Base-by-base conservation (phyloP, 352 stramenopile species). In the Detonula confervacea region DNA sequence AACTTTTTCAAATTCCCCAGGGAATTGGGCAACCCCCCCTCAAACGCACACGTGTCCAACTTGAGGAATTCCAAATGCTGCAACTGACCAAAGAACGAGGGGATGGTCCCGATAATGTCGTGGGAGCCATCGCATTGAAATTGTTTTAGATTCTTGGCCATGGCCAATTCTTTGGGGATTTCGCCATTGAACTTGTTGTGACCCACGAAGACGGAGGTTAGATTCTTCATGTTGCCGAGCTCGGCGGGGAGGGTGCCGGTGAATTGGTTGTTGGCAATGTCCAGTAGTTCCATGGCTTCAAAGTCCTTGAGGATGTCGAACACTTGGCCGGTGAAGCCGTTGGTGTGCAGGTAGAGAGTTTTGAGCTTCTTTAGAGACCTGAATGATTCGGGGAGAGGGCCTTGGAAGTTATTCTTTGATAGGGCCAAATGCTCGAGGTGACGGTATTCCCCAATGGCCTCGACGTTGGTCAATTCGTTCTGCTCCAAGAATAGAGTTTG, bases 271-370 rank as follows among this genome's bases (percentile, higher is more conserved):
- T 74, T 73, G 5, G 73, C 64, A 42, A 82, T 37, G 47, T 82
- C 73, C 1, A 82, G 18, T 25, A 82, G 64, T 63, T 82, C 73
- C 73, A 82, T 56, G 4, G 29, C 11, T 47, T 71, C 65, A 25
- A 82, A 73, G 39, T 84, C 60, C 62, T 73, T 73, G 57, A 84
- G 29, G 8, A 75, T 68, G 39, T 80, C 77, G 54, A 80, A 80
- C 1, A 84, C 57, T n/a, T 71, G 20, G 0, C 56, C 69, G 0
- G 49, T 74, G 20, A 84, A 88, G 11, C 30, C 29, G 60, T 87
- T 90, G 30, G 84, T 75, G 33, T 83, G 78, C 29, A 90, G 66
- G 37, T 82, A 88, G 33, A 92, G 64, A 33, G 81, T 83, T 27
- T 66, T 68, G 29, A 90, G 47, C 5, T 87, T 77, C 49, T 54